A percentile compares a stretch with the other conserved stretches of the same genome.
phyloP scores from a whole-genome alignment of 2,329 filamentous ascomycete genomes.

The Aspergillus phoenicis region DNA sequence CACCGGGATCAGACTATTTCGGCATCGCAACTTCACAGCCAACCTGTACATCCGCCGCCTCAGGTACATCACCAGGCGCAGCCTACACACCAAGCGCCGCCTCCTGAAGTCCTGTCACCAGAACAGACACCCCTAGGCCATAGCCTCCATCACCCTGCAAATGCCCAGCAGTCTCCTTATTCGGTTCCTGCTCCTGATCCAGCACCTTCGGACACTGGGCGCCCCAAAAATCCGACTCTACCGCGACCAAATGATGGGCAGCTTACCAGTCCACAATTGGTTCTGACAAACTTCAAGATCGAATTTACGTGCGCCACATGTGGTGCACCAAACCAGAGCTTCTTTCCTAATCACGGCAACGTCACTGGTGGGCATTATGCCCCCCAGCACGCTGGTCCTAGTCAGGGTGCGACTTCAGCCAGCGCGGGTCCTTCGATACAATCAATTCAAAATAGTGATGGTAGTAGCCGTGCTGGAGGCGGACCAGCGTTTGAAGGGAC shows the following conservation, averaged over 20 bases:
- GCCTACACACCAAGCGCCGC: conserved; percentile 17
- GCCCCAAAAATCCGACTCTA: conserved; percentile 29
- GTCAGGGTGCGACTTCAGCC: conserved; percentile 21
- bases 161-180: conserved; percentile 28
- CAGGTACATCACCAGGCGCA: conserved; percentile 21
- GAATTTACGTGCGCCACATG: conserved; percentile 45
- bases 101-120: conserved; percentile 26
- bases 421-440: conserved; percentile 23
- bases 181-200: conserved; percentile 24
- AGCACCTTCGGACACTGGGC: conserved; percentile 23
- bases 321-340: conserved; percentile 42
- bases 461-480: conserved; percentile 22
- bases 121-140: conserved; percentile 27
- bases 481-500: conserved; percentile 26
- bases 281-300: conserved; percentile 43
- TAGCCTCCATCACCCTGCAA: conserved; percentile 27
- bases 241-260: conserved; percentile 27
- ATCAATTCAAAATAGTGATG: conserved; percentile 21
- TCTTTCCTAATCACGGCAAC: conserved; percentile 42
- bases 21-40: conserved; percentile 23
- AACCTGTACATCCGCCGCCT: conserved; percentile 22
- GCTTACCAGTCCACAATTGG: conserved; percentile 31
- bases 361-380: conserved; percentile 35
- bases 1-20: conserved; percentile 24
- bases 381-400: conserved; percentile 26